phyloP scores from a whole-genome alignment of 2,329 filamentous ascomycete species.

The Aspergillus sp. region DNA sequence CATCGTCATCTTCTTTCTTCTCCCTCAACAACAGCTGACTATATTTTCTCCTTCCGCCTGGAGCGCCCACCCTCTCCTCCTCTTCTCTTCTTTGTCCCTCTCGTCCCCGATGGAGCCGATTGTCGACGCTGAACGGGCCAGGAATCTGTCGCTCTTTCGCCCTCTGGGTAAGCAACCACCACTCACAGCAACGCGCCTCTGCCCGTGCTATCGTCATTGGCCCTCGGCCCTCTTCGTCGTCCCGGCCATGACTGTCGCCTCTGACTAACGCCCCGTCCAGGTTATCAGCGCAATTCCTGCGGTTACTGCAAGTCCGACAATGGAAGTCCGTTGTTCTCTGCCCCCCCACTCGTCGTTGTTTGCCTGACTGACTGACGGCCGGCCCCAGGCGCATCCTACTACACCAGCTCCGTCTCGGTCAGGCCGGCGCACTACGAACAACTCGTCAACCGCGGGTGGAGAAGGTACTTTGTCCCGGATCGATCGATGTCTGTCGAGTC shows the following conservation, averaged over 20 bases:
- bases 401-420: conserved; percentile 45
- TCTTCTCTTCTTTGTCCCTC: conserved; percentile 4
- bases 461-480: conserved; percentile 35
- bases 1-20: no score
- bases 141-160: conserved; percentile 44
- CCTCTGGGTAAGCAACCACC: conserved; percentile 45
- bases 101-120: conserved; percentile 24
- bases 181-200: conserved; percentile 27
- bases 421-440: conserved; percentile 48
- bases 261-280: conserved; percentile 23
- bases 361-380: conserved; percentile 11
- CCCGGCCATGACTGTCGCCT: conserved; percentile 9
- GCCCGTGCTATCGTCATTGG: conserved; percentile 37
- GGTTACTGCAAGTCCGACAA: conserved; percentile 49
- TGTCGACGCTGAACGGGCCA: conserved; percentile 40
- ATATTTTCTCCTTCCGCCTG: conserved; percentile 19
- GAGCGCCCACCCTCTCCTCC: conserved; percentile 20
- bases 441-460: conserved; percentile 50
- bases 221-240: conserved; percentile 13
- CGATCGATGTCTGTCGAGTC: not conserved
- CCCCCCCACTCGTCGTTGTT: not conserved
- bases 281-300: conserved; percentile 48
- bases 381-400: conserved; percentile 45
- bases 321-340: conserved; percentile 39
- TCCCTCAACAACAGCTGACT: no score